Evolutionary conservation across 164 flowering plant species (phyloP), one percentile per base, ranked within the genome.

Genomic region (Vitis cinerea): DNA sequence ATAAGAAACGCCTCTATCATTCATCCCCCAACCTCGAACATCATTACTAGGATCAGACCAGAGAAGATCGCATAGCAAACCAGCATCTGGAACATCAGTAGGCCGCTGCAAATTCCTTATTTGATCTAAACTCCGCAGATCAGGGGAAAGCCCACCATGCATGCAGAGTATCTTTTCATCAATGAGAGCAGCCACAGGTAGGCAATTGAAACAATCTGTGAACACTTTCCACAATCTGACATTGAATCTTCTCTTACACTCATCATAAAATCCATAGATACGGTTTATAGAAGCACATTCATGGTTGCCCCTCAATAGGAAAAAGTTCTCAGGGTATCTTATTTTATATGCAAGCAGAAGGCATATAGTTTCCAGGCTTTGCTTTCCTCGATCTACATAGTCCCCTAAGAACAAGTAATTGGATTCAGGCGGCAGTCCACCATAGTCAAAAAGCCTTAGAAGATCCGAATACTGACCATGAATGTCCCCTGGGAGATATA

Each of bases 61-160:
- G 9, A 79, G 75, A 54, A 79, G 79, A 68, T 79, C 82, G 68
- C 82, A 79, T 10, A 79, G 77, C 61, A 79, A 68, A 67, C 82
- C 82, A 29, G 31, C 8, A 10, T 79, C 82, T 16, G 82, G 78
- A 47, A 79, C 72, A 59, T 68, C 82, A 23, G 74, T 57, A 15
- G 82, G 82, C 3, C 82, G 65, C 27, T 10, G 65, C 9, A 79
- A 16, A 30, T 61, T 63, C 57, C 75, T 67, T 12, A 76, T 76
- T 69, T 79, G 73, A 53, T 67, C 59, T 64, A 79, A 76, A 58
- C 54, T 70, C 51, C 27, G 57, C 29, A 79, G 64, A 0, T 79
- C 79, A 50, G 79, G 81, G 30, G 81, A 78, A 52, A 78, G 78
- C 23, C 81, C 81, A 50, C 81, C 81, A 53, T 78, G 81, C 81